phyloP scores from a whole-genome alignment of 306 rosid genomes.

The Glycine tomentella region DNA sequence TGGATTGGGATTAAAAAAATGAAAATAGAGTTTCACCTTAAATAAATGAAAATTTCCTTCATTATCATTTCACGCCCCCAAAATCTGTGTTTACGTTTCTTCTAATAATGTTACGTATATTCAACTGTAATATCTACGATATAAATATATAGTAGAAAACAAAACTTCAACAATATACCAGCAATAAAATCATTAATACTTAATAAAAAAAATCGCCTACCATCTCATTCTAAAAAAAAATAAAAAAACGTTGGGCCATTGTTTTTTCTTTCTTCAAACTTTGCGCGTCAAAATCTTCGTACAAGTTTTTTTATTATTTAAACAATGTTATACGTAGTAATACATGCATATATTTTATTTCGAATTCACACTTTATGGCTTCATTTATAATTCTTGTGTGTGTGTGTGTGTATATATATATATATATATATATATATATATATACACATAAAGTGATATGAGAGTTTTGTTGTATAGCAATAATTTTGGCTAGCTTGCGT shows the following conservation, averaged over 20 bases:
- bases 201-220: too few species aligned
- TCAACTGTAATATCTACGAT: not conserved
- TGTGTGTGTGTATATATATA: too few species aligned
- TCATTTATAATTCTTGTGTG: not conserved
- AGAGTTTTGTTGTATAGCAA: slow-evolving; percentile 38
- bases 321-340: not conserved
- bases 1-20: not conserved
- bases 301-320: not conserved
- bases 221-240: not conserved
- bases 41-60: not conserved
- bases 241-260: not conserved
- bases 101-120: not conserved
- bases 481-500: not conserved
- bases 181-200: not conserved
- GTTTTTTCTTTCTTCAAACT: not conserved
- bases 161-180: not conserved
- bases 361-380: not conserved
- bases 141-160: not conserved
- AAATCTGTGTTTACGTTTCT: not conserved
- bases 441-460: not conserved
- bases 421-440: not conserved
- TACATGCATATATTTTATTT: not conserved
- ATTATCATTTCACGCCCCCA: not conserved
- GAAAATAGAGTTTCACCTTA: not conserved
- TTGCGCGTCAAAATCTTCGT: not conserved